A percentile compares a stretch with the other conserved stretches of the same genome.
These are phyloP conservation scores for Anacardium occidentale DNA, from an alignment of 345 rosid genomes.

Conservation along the genomic window DNA sequence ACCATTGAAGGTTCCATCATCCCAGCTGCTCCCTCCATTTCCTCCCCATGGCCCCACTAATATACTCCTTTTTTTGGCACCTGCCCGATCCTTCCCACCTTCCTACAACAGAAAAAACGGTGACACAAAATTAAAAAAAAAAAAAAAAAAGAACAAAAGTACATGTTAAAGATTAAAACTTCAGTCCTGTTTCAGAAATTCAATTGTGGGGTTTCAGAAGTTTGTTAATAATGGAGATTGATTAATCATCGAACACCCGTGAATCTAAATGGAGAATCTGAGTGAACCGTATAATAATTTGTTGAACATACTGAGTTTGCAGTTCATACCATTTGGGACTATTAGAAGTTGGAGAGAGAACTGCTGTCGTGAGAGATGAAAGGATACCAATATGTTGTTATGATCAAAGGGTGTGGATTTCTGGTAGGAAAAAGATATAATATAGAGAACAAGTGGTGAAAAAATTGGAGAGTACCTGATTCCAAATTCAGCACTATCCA, in stretches of 20 bases:
- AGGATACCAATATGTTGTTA: background rate
- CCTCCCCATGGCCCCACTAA: slow-evolving; percentile 85
- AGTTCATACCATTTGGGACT: slow-evolving; percentile 1
- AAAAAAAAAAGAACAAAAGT: background rate
- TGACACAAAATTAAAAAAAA: background rate
- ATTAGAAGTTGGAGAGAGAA: background rate
- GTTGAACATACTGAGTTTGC: background rate
- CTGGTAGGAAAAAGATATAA: background rate
- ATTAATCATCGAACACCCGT: too few species aligned
- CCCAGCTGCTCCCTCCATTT: slow-evolving; percentile 69
- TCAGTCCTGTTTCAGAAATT: too few species aligned
- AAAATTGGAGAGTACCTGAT: slow-evolving; percentile 22
- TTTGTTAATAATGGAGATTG: too few species aligned
- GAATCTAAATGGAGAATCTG: too few species aligned
- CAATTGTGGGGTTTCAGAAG: too few species aligned
- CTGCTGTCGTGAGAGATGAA: background rate
- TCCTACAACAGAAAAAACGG: slow-evolving; percentile 23
- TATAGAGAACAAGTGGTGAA: slow-evolving; percentile 11
- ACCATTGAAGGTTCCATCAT: slow-evolving; percentile 65
- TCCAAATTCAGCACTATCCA: slow-evolving; percentile 17
- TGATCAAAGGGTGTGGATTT: background rate
- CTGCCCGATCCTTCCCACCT: slow-evolving; percentile 21
- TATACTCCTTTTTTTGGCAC: slow-evolving; percentile 34
- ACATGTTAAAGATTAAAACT: background rate
- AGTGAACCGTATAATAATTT: background rate